Percentiles rank a stretch among this genome's conserved stretches.
Evolutionary conservation across 73 alveolate genomes (phyloP).

Genomic region (Stentor coeruleus): DNA sequence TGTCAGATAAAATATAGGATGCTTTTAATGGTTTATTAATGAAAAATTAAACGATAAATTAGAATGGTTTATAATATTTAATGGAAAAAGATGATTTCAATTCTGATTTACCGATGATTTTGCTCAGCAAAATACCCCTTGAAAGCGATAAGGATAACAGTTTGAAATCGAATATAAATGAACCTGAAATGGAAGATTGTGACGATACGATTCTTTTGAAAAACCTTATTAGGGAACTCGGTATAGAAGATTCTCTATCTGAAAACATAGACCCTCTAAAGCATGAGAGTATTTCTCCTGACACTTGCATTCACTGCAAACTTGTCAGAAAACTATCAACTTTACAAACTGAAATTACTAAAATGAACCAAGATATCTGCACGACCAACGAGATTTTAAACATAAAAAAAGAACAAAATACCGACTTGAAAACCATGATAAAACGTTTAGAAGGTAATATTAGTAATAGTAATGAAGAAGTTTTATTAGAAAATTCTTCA

Average conservation of each 20-base stretch:
- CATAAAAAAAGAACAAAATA: neutral
- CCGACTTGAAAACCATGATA: neutral
- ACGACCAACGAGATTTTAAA: neutral
- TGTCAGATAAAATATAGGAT: too few species aligned
- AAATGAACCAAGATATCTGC: neutral
- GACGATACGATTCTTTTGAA: neutral
- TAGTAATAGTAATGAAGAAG: neutral
- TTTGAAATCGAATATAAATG: neutral
- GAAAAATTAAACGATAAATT: too few species aligned
- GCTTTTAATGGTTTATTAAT: too few species aligned
- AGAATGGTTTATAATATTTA: too few species aligned
- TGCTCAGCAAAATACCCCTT: too few species aligned
- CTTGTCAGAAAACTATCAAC: neutral
- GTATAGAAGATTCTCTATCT: neutral
- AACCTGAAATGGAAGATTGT: slow-evolving; percentile 1
- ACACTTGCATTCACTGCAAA: neutral
- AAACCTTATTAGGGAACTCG: neutral
- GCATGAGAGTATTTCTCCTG: neutral
- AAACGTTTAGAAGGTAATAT: neutral
- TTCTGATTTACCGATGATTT: too few species aligned
- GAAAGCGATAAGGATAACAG: too few species aligned
- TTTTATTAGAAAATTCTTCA: too few species aligned
- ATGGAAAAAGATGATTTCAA: too few species aligned
- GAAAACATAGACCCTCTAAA: neutral
- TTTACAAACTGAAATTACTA: neutral